Evolutionary conservation across 2,329 filamentous ascomycete genomes (phyloP), one percentile per base, ranked within the genome.

Genomic region (Furcasterigmium sp.): DNA sequence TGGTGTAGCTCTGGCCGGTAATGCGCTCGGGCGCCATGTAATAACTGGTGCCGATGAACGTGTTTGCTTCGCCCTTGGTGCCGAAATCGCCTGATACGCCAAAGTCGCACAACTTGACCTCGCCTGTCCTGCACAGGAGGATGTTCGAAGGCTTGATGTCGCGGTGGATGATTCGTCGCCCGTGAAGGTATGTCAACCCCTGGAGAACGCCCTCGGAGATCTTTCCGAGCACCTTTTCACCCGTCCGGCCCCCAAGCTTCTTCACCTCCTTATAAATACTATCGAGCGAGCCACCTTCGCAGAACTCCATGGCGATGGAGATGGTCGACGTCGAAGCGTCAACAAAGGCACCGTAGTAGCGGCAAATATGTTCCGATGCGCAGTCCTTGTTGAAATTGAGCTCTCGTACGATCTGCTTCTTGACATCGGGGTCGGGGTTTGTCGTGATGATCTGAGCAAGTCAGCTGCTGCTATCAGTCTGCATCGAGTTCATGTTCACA

Each of bases 11-110:
- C 69, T 97, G 89, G 46, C 93, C 93, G 2, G 93, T 96, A 62
- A 98, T 98, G 41, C 93, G 85, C 65, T 98, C 93, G 0, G 93
- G 93, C 4, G 93, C 93, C 93, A 98, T 98, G 72, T 98, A 98
- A 63, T 97, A 98, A 48, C 88, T 95, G 11, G 93, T 98, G 50
- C 93, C 93, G 60, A 98, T 98, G 59, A 98, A 98, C 0, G 93
- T 98, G 63, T 97, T 96, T 51, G 93, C 93, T 62, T 97, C 93
- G 42, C 93, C 93, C 65, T 98, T 97, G 39, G 93, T 98, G 51
- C 93, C 94, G 60, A 97, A 97, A 64, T 97, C 93, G 52, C 93
- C 93, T 46, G 87, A 95, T 38, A 98, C 93, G 55, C 93, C 93
- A 62, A 98, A 98, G 68, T 98, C 93, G 69, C 93, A 98, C 14